Evolutionary conservation across 2,329 filamentous ascomycete species (phyloP), one percentile per base, ranked within the genome.

Genomic region (Fusarium newnesense): DNA sequence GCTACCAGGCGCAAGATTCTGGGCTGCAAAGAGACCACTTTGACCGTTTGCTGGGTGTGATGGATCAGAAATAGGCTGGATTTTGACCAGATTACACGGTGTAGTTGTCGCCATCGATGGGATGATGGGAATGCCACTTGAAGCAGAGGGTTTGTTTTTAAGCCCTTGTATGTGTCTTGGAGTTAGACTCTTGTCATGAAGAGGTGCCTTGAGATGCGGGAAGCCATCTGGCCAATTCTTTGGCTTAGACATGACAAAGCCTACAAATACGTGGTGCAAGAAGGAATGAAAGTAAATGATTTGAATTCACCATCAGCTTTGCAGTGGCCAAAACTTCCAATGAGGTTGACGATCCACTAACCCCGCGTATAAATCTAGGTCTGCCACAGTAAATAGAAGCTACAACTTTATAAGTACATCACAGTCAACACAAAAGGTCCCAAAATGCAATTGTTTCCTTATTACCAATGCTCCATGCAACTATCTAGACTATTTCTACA

Each of bases 11-110:
- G 82, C 77, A 15, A 93, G 84, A 60, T 85, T 78, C 12, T 84
- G 84, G 3, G 87, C 81, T 8, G 91, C 89, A 76, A 91, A 92
- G 37, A 92, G 87, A 1, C 90, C 90, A 57, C 77, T 80, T 79
- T 92, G 90, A 8, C 87, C 86, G 74, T 82, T 74, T 18, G 90
- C 90, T 1, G 90, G 90, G 75, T 92, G 90, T 0, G 78, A 72
- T 0, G 85, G 79, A 58, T 85, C 79, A 0, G 75, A 77, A 69
- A 92, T 92, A 39, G 82, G 80, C 16, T 84, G 84, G 74, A 92
- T 91, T 69, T 80, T 85, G 60, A 90, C 88, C 13, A 84, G 77
- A n/a, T 83, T 66, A 61, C 82, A 85, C 15, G 89, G 87, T 0
- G 86, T 84, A 46, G 80, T 78, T 3, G 84, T 80, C 9, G 81